Conservation (phyloP, 495 filamentous ascomycete genomes). For the Talaromyces proteolyticus region DNA sequence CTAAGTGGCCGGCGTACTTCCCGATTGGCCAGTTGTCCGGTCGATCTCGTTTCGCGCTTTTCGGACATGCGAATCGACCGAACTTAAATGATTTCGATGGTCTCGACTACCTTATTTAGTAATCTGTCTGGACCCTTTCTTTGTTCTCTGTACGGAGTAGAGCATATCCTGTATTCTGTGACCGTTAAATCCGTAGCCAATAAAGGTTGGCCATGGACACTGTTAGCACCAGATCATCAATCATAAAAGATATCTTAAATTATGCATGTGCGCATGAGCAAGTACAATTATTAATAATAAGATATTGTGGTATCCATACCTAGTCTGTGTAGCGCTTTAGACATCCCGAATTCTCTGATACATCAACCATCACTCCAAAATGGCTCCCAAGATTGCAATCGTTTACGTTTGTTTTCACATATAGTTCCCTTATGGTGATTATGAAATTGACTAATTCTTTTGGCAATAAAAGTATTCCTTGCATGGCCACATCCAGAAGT, state of each 20-base stretch:
- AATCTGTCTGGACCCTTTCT: background rate
- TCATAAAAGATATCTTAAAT: too few species aligned
- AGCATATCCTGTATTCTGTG: too few species aligned
- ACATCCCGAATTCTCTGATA: constrained; percentile 18
- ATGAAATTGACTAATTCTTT: constrained; percentile 9
- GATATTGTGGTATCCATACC: too few species aligned
- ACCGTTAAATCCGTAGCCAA: too few species aligned
- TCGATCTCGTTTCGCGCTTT: background rate
- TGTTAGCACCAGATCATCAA: too few species aligned
- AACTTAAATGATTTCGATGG: background rate
- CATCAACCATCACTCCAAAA: too few species aligned
- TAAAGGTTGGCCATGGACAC: too few species aligned
- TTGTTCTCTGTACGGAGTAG: background rate
- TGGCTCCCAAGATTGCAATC: constrained; percentile 92
- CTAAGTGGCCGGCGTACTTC: too few species aligned
- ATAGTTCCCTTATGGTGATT: background rate
- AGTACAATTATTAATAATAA: too few species aligned
- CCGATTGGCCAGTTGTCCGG: background rate
- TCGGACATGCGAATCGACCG: background rate
- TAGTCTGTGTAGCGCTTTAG: too few species aligned
- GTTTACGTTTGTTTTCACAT: constrained; percentile 67
- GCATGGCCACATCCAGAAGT: constrained; percentile 82
- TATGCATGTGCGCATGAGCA: too few species aligned
- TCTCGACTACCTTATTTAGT: background rate
- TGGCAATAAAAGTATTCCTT: constrained; percentile 69